A percentile compares a stretch with the other conserved stretches of the same genome.
Conservation (phyloP, 139 green algal species). For the Asterochloris sp. region DNA sequence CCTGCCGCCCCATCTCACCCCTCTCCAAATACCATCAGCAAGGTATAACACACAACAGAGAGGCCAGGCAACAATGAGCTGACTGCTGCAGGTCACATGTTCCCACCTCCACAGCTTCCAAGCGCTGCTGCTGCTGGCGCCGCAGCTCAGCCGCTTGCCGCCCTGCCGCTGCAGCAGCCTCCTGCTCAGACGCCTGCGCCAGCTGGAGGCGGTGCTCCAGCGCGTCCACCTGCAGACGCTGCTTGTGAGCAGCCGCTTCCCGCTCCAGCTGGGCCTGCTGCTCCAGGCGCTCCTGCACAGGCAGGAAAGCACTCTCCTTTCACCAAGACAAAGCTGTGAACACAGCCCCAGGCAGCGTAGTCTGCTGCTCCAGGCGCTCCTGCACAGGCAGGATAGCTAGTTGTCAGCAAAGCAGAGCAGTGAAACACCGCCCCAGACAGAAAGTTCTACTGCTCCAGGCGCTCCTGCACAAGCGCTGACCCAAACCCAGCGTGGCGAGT, state of each 20-base stretch:
- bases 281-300: neutral
- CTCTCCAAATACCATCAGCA: neutral
- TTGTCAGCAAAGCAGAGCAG: neutral
- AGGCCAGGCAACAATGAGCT: neutral
- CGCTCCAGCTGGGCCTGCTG: slow-evolving; percentile 1
- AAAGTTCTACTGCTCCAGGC: neutral
- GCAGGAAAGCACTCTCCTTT: neutral
- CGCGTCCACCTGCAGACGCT: slow-evolving; percentile 8
- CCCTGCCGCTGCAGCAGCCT: slow-evolving; percentile 16
- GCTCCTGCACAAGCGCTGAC: neutral
- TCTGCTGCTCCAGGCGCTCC: neutral
- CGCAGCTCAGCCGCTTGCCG: slow-evolving; percentile 18
- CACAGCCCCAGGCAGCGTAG: neutral
- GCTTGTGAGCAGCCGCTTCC: slow-evolving; percentile 1
- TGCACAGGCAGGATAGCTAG: neutral
- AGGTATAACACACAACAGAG: neutral
- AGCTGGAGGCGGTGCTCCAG: slow-evolving; percentile 1
- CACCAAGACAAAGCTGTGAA: neutral
- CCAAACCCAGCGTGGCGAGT: no score
- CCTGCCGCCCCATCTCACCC: no score
- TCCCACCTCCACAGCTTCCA: slow-evolving; percentile 10
- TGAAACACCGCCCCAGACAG: neutral
- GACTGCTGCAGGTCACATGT: neutral
- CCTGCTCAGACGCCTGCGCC: neutral
- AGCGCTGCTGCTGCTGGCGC: slow-evolving; percentile 14